Conservation (phyloP, 208 protist species). For the Leishmania arabica region DNA sequence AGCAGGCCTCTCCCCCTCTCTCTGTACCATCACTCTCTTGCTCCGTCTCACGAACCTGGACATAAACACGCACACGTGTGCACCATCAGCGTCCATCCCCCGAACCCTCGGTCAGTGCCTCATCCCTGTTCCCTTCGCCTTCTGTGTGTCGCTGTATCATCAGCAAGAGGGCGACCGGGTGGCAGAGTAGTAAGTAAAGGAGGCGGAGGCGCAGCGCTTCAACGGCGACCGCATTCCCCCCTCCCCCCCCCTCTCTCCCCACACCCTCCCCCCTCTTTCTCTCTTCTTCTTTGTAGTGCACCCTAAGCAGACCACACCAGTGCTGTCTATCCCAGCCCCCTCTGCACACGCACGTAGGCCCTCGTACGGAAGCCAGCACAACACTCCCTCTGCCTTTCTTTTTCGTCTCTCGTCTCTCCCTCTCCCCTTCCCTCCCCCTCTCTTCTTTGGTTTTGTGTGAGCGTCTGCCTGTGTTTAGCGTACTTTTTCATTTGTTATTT, state of each 20-base stretch:
- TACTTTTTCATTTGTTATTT: neutral
- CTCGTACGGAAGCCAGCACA: neutral
- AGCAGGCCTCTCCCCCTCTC: neutral
- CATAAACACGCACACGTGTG: neutral
- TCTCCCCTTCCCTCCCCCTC: neutral
- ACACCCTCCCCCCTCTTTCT: neutral
- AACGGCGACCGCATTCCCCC: neutral
- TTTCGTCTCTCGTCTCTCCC: neutral
- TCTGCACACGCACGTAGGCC: neutral
- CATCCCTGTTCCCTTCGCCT: neutral
- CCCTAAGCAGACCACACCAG: neutral
- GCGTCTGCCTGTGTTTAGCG: neutral
- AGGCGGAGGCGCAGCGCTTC: no score
- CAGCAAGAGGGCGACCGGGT: neutral
- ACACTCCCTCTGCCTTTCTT: neutral
- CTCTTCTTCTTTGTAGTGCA: neutral
- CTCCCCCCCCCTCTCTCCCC: neutral
- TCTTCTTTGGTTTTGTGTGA: neutral
- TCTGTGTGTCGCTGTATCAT: slow-evolving; percentile 4
- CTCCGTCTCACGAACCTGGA: neutral
- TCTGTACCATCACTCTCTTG: neutral
- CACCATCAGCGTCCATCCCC: neutral
- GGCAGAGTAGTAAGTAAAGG: neutral
- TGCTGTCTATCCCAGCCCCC: neutral
- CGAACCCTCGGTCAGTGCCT: neutral